These are phyloP conservation scores for Ophiostoma australiae DNA, from an alignment of 2,329 filamentous ascomycete genomes.

Conservation along the genomic window DNA sequence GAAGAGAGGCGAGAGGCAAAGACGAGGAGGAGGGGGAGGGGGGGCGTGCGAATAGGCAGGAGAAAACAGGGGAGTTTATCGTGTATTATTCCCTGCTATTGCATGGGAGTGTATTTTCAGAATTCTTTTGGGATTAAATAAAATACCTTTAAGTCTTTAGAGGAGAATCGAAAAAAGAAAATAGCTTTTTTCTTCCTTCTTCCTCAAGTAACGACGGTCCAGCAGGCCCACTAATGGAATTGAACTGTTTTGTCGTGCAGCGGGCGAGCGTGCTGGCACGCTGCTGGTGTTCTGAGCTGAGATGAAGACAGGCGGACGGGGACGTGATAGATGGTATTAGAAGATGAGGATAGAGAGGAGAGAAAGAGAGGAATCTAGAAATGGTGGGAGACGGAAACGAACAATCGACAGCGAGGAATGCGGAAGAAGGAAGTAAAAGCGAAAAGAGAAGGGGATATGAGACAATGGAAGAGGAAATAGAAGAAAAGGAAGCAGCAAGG, in stretches of 20 bases:
- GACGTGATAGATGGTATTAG: not conserved
- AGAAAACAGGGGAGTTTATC: slow-evolving; percentile 12
- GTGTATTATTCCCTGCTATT: not conserved
- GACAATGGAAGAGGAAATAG: slow-evolving; percentile 7
- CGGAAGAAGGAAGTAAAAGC: not conserved
- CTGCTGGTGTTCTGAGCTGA: not conserved
- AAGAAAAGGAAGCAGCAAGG: slow-evolving; percentile 1
- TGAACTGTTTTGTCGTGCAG: not conserved
- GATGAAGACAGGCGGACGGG: not conserved
- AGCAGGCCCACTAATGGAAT: not conserved
- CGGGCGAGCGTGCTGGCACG: not conserved
- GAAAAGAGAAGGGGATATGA: not conserved
- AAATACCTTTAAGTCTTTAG: not conserved
- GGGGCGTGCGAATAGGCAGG: not conserved
- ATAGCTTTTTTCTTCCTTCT: not conserved
- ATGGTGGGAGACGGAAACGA: not conserved
- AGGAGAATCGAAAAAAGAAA: not conserved
- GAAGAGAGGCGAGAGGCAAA: not conserved
- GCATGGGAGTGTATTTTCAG: not conserved
- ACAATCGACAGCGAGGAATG: not conserved
- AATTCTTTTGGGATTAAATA: not conserved
- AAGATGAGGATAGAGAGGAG: not conserved
- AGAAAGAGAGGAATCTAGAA: not conserved
- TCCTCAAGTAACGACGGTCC: not conserved
- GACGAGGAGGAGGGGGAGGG: not conserved